Percentiles rank a stretch among this genome's conserved stretches.
Conservation (phyloP, 1,139 yeast species). For the Sugiyamaella castrensis region DNA sequence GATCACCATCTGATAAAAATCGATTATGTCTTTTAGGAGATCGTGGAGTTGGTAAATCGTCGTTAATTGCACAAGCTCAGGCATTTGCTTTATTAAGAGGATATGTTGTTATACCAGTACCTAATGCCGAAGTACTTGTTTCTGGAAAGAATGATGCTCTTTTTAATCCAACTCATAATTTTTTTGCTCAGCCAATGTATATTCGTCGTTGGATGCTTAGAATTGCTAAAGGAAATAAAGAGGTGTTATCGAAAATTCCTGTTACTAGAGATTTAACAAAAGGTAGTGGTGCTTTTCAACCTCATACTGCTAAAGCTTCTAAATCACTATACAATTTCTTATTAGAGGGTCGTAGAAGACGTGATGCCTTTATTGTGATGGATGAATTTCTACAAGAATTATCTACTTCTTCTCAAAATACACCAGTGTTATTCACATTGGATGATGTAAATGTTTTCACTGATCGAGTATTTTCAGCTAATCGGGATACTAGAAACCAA, state of each 20-base stretch:
- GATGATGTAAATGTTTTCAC: constrained; percentile 73
- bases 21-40: constrained; percentile 64
- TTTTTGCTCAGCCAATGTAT: constrained; percentile 79
- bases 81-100: constrained; percentile 53
- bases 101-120: constrained; percentile 61
- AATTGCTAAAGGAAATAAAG: constrained; percentile 56
- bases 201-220: constrained; percentile 59
- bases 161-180: constrained; percentile 47
- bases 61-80: constrained; percentile 68
- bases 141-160: constrained; percentile 73
- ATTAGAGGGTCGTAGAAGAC: constrained; percentile 36
- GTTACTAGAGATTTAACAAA: constrained; percentile 23
- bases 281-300: constrained; percentile 26
- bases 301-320: constrained; percentile 43
- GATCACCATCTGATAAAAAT: constrained; percentile 42
- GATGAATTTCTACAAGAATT: constrained; percentile 56
- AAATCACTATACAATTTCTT: constrained; percentile 47
- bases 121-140: constrained; percentile 57
- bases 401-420: constrained; percentile 39
- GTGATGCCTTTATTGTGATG: constrained; percentile 45
- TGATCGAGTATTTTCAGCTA: constrained; percentile 54
- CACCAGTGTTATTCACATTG: constrained; percentile 66
- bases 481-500: constrained; percentile 56
- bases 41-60: constrained; percentile 78
- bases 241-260: constrained; percentile 46